Percentiles rank a stretch among this genome's conserved stretches.
Conservation (phyloP, 2,329 filamentous ascomycete genomes). For the Thelonectria rubi region DNA sequence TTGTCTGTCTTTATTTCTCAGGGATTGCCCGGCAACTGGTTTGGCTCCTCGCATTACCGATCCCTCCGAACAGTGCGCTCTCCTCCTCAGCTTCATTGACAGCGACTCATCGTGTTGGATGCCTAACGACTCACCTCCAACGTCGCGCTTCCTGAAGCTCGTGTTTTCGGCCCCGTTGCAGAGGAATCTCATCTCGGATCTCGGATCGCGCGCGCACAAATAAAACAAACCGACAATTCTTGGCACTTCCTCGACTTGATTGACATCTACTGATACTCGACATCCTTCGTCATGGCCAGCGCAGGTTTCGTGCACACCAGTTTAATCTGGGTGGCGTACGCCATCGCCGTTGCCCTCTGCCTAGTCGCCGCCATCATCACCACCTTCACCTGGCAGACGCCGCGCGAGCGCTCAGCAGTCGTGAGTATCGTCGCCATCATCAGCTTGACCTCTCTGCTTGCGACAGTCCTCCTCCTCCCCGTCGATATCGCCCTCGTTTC, state of each 20-base stretch:
- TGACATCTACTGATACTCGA: not conserved
- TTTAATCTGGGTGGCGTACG: slow-evolving; percentile 95
- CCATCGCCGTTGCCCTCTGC: slow-evolving; percentile 79
- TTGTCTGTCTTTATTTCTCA: not conserved
- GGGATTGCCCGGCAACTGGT: slow-evolving; percentile 16
- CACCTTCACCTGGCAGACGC: slow-evolving; percentile 90
- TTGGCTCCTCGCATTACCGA: slow-evolving; percentile 27
- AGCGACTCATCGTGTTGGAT: slow-evolving; percentile 5
- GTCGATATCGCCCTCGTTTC: slow-evolving; percentile 96
- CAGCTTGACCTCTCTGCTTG: slow-evolving; percentile 86
- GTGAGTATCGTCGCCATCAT: slow-evolving; percentile 88
- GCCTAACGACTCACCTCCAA: slow-evolving; percentile 8
- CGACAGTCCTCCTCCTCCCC: slow-evolving; percentile 89
- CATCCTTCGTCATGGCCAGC: slow-evolving; percentile 48
- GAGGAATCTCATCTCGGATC: slow-evolving; percentile 13
- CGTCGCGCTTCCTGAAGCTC: not conserved
- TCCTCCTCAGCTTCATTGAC: not conserved
- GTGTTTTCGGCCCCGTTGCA: slow-evolving; percentile 7
- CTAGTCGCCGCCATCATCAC: slow-evolving; percentile 83
- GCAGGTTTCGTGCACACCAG: slow-evolving; percentile 80
- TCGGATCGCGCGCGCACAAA: slow-evolving; percentile 7
- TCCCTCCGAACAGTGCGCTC: slow-evolving; percentile 15
- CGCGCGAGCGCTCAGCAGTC: slow-evolving; percentile 82
- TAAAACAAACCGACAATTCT: slow-evolving; percentile 4
- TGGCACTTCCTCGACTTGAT: not conserved